These are phyloP conservation scores for Penicillium pancosmium DNA, from an alignment of 495 filamentous ascomycete genomes.

Conservation along the genomic window DNA sequence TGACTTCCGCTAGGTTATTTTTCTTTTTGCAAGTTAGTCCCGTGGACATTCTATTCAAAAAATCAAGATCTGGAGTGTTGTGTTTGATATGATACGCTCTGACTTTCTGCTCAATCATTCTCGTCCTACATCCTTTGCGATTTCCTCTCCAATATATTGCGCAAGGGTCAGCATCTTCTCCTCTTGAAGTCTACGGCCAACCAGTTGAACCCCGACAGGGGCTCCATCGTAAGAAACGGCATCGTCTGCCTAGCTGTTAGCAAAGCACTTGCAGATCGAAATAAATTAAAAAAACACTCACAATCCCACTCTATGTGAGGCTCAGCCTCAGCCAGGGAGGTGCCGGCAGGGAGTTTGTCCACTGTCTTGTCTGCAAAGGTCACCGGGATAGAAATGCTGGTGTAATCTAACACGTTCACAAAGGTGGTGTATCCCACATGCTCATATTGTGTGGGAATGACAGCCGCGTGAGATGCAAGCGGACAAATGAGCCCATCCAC, in stretches of 20 bases:
- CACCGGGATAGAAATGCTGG: conserved; percentile 59
- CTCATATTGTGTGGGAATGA: conserved; percentile 48
- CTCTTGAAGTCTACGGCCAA: conserved; percentile 54
- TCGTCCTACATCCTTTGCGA: conserved; percentile 13
- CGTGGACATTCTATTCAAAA: too few species aligned
- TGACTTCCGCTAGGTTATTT: background rate
- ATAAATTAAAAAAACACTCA: conserved; percentile 46
- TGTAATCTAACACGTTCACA: conserved; percentile 63
- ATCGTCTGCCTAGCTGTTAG: conserved; percentile 45
- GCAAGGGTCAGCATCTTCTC: conserved; percentile 54
- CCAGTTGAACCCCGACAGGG: conserved; percentile 55
- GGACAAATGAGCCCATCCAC: conserved; percentile 58
- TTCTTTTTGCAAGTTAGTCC: too few species aligned
- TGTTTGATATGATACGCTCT: background rate
- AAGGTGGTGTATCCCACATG: conserved; percentile 56
- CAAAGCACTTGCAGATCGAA: background rate
- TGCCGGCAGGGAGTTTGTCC: conserved; percentile 45
- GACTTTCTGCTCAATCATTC: too few species aligned
- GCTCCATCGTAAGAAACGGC: conserved; percentile 56
- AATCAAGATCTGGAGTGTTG: too few species aligned
- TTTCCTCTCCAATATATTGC: conserved; percentile 36
- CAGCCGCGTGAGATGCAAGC: conserved; percentile 48
- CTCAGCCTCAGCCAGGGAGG: conserved; percentile 46
- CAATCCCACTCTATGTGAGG: conserved; percentile 49
- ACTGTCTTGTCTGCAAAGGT: conserved; percentile 55